Evolutionary conservation across 257 asterid species (phyloP).

Genomic region (Solanum infundibuliforme): DNA sequence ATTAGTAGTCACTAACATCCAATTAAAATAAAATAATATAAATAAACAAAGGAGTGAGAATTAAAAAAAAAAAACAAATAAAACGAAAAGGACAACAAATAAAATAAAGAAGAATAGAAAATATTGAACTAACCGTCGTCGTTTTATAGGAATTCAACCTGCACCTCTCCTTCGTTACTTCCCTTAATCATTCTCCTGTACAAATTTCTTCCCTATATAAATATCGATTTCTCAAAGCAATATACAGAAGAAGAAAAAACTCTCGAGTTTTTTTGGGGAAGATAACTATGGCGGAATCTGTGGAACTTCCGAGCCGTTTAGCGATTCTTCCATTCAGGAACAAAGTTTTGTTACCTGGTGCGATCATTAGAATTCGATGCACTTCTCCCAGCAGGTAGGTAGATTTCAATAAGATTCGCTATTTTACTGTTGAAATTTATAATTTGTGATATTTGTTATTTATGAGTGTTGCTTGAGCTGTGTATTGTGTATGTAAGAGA

Average conservation of each 20-base stretch:
- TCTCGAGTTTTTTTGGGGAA: background rate
- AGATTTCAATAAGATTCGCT: background rate
- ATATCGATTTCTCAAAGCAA: background rate
- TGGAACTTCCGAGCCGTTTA: slow-evolving; percentile 84
- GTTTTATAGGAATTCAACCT: slow-evolving; percentile 3
- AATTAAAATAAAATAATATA: background rate
- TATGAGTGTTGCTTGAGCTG: background rate
- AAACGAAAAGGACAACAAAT: background rate
- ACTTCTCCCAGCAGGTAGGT: slow-evolving; percentile 88
- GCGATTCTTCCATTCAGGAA: slow-evolving; percentile 93
- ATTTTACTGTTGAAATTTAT: background rate
- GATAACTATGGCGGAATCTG: slow-evolving; percentile 68
- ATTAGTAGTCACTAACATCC: background rate
- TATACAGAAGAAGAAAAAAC: background rate
- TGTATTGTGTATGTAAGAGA: background rate
- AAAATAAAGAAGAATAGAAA: background rate
- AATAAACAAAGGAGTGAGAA: background rate
- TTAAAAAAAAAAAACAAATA: too few relatives aligned
- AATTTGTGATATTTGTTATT: background rate
- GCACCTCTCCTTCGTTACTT: slow-evolving; percentile 1
- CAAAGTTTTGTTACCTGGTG: slow-evolving; percentile 93
- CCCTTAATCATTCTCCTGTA: background rate
- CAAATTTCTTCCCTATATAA: background rate
- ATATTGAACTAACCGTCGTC: slow-evolving; percentile 2
- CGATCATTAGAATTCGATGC: slow-evolving; percentile 92